Conservation (phyloP, 139 green algal species). For the Astrephomene gubernaculifera region DNA sequence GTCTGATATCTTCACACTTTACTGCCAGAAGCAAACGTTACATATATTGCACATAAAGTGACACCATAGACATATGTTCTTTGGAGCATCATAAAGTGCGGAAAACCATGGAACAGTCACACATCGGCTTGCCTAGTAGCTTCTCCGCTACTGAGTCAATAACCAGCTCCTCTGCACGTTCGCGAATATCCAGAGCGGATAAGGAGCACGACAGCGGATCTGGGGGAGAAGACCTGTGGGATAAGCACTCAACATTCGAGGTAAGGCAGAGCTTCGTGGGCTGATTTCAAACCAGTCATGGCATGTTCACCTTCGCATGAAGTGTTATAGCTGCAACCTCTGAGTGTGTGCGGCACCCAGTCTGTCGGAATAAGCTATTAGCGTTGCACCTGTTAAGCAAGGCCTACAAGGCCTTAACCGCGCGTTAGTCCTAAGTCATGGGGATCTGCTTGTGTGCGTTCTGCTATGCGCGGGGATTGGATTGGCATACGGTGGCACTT, state of each 20-base stretch:
- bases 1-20: background rate
- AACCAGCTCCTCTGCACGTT: too few relatives aligned
- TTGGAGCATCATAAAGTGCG: background rate
- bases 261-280: background rate
- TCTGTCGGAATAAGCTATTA: background rate
- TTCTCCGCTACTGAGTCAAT: too few relatives aligned
- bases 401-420: background rate
- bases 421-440: background rate
- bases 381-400: background rate
- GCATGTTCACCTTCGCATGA: too few relatives aligned
- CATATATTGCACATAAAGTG: background rate
- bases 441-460: too few relatives aligned
- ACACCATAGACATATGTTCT: background rate
- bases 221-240: background rate
- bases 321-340: background rate
- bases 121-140: background rate
- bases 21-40: background rate
- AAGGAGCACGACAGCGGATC: background rate
- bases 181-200: background rate
- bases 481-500: too few relatives aligned
- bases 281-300: too few relatives aligned
- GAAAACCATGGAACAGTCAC: background rate
- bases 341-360: background rate
- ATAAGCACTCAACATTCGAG: constrained; percentile 5
- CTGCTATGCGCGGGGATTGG: too few relatives aligned